Conservation (phyloP, 495 filamentous ascomycete species). For the Aspergillus bertholletiae region DNA sequence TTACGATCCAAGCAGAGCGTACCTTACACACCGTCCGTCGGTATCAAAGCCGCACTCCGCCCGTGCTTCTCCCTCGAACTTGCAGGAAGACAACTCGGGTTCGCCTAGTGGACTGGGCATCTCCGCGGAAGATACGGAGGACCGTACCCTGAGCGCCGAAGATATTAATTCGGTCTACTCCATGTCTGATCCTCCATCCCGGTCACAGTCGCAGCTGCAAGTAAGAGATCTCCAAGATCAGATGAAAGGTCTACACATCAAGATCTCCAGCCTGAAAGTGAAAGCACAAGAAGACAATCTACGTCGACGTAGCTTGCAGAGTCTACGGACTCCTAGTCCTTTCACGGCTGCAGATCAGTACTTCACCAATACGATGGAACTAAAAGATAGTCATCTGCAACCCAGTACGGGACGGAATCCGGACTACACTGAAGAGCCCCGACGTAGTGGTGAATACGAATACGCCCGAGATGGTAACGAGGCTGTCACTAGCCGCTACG, state of each 20-base stretch:
- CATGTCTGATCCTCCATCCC: conserved; percentile 34
- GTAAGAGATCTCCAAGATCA: conserved; percentile 85
- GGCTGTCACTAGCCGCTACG: background rate
- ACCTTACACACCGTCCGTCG: conserved; percentile 38
- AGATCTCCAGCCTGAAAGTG: conserved; percentile 79
- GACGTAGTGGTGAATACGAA: conserved; percentile 16
- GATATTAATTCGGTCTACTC: conserved; percentile 37
- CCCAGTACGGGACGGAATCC: conserved; percentile 30
- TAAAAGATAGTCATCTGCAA: conserved; percentile 25
- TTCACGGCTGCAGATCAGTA: conserved; percentile 77
- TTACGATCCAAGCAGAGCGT: conserved; percentile 35
- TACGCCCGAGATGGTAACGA: background rate
- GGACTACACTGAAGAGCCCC: conserved; percentile 25
- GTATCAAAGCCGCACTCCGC: conserved; percentile 25
- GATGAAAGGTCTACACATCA: conserved; percentile 90
- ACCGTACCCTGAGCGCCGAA: conserved; percentile 25
- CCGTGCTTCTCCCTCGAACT: conserved; percentile 5
- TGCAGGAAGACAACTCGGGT: conserved; percentile 18
- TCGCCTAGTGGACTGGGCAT: conserved; percentile 31
- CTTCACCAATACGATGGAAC: conserved; percentile 56
- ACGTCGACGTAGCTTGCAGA: conserved; percentile 79
- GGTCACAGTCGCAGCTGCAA: conserved; percentile 55
- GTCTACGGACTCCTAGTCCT: conserved; percentile 77
- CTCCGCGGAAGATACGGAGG: conserved; percentile 17
- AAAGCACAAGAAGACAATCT: conserved; percentile 80